phyloP scores from a whole-genome alignment of 441 rosid species.

The Omphalea diandra region DNA sequence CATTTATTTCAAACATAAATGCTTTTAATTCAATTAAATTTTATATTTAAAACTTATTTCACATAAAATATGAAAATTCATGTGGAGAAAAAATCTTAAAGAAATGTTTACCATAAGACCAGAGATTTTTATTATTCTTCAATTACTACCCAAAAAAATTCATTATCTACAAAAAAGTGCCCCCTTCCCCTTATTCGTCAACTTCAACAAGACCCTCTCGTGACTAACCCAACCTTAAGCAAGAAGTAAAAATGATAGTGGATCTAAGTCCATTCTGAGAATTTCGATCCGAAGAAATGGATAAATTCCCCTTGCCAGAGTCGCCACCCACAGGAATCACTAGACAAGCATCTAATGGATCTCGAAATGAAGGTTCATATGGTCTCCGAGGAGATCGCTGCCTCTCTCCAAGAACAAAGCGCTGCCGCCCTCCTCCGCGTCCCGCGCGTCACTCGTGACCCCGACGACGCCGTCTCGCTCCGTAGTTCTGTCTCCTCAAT shows the following conservation, averaged over 20 bases:
- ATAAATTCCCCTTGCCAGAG: slow-evolving; percentile 77
- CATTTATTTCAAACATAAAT: no score
- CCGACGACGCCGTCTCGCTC: slow-evolving; percentile 88
- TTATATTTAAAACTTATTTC: no score
- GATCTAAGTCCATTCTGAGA: slow-evolving; percentile 96
- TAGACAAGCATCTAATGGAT: slow-evolving; percentile 90
- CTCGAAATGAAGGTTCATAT: slow-evolving; percentile 99
- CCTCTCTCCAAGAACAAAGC: slow-evolving; percentile 95
- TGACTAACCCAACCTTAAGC: no score
- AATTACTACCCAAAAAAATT: no score
- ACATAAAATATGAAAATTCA: no score
- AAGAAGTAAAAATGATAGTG: slow-evolving; percentile 56
- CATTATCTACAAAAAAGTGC: no score
- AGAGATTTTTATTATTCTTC: no score
- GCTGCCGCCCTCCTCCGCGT: slow-evolving; percentile 85
- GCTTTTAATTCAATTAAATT: no score
- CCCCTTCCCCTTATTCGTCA: no score
- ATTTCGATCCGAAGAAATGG: slow-evolving; percentile 97
- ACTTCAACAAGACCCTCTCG: no score
- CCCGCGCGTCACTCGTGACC: slow-evolving; percentile 95
- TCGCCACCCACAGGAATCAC: slow-evolving; percentile 83
- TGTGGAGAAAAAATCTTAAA: no score
- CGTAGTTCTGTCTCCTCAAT: slow-evolving; percentile 79
- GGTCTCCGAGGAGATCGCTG: slow-evolving; percentile 93
- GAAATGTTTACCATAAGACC: no score